phyloP scores from a whole-genome alignment of 1,284 basidiomycete genomes.

The Trichosporon coremiiforme region DNA sequence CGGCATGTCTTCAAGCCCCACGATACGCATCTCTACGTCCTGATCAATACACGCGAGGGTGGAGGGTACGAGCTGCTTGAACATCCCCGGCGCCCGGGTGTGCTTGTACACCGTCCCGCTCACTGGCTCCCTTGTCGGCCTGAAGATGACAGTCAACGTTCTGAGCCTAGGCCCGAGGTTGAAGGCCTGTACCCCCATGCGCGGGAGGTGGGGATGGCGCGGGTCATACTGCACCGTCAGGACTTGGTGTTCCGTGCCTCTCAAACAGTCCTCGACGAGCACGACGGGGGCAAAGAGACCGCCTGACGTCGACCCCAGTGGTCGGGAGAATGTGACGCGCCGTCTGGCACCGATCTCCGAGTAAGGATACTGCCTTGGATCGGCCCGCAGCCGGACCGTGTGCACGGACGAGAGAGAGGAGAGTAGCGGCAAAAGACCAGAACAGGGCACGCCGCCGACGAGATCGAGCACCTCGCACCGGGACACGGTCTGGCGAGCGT shows the following conservation, averaged over 20 bases:
- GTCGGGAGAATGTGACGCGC: neutral
- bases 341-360: neutral
- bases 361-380: neutral
- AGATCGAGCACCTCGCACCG: neutral
- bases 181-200: neutral
- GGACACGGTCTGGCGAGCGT: neutral
- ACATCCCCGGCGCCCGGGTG: neutral
- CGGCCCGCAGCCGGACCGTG: neutral
- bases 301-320: neutral
- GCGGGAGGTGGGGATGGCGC: slow-evolving; percentile 2
- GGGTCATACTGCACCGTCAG: neutral
- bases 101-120: neutral
- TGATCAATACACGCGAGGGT: neutral
- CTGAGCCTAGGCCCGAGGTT: neutral
- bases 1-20: neutral
- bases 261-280: neutral
- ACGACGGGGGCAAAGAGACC: neutral
- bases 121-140: neutral
- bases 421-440: neutral
- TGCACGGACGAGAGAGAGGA: neutral
- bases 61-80: neutral
- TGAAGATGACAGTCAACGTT: neutral
- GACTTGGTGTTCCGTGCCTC: neutral
- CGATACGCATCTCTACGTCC: neutral
- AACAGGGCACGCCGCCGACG: neutral